Evolutionary conservation across 106 monocot species (phyloP).

Genomic region (Xerophyta viscosa): DNA sequence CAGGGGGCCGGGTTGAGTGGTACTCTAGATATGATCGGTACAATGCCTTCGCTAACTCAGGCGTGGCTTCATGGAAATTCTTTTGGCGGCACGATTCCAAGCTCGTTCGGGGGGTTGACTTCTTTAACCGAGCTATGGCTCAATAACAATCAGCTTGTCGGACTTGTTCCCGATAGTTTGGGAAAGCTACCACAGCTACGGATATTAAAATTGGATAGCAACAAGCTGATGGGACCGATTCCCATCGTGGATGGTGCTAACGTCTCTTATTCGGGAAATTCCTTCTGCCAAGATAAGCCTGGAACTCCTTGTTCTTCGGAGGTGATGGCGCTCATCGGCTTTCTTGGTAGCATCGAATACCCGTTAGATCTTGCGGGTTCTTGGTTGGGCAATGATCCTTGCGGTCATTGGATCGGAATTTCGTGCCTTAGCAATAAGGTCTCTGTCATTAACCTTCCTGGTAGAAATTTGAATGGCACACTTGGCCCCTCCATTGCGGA

Average conservation of each 20-base stretch:
- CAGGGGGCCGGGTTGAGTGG: constrained; percentile 30
- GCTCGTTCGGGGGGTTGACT: constrained; percentile 19
- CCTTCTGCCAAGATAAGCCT: constrained; percentile 32
- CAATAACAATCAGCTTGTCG: constrained; percentile 55
- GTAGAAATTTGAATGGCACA: constrained; percentile 41
- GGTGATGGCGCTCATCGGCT: constrained; percentile 51
- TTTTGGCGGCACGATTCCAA: constrained; percentile 52
- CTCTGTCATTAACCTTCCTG: constrained; percentile 27
- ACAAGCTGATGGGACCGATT: constrained; percentile 39
- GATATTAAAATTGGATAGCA: constrained; percentile 36
- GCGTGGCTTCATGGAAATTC: constrained; percentile 74
- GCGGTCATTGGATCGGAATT: constrained; percentile 49
- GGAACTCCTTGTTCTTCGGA: constrained; percentile 42
- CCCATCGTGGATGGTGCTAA: constrained; percentile 21
- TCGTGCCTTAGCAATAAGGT: constrained; percentile 39
- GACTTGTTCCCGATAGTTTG: constrained; percentile 35
- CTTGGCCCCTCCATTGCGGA: constrained; percentile 51
- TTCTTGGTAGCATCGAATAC: constrained; percentile 47
- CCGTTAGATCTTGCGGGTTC: constrained; percentile 27
- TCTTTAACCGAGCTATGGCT: constrained; percentile 27
- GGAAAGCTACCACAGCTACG: constrained; percentile 26
- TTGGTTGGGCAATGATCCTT: constrained; percentile 74
- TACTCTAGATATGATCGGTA: constrained; percentile 37
- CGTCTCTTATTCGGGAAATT: constrained; percentile 24
- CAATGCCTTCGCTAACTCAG: constrained; percentile 26